Conservation (phyloP, 345 rosid species). For the Eucalyptus dawsonii region DNA sequence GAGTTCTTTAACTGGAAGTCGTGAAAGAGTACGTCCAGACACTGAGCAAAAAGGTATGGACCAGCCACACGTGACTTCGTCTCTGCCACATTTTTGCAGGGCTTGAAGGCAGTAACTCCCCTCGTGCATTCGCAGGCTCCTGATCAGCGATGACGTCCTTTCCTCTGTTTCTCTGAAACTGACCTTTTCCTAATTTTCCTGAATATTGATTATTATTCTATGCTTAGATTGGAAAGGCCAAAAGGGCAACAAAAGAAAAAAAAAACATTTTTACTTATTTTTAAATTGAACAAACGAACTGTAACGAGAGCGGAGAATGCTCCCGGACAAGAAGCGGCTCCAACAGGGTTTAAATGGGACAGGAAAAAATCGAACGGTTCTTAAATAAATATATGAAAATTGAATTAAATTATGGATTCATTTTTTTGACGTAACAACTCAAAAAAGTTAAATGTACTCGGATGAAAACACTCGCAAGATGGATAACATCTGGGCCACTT, state of each 20-base stretch:
- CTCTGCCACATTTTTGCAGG: not conserved
- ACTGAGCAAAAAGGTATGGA: not conserved
- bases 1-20: not conserved
- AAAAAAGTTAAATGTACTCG: too few relatives aligned
- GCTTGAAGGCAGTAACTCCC: not conserved
- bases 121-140: not conserved
- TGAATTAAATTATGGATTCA: too few relatives aligned
- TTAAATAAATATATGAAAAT: too few relatives aligned
- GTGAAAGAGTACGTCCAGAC: not conserved
- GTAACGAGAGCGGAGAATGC: too few relatives aligned
- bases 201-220: not conserved
- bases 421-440: too few relatives aligned
- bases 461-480: accelerated
- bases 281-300: not conserved
- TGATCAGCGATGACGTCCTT: not conserved
- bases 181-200: not conserved
- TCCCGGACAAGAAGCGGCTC: too few relatives aligned
- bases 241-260: not conserved
- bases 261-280: not conserved
- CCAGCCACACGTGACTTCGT: slow-evolving; percentile 4
- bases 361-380: too few relatives aligned
- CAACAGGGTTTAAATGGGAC: too few relatives aligned
- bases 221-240: not conserved
- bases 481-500: accelerated
- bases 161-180: not conserved